Evolutionary conservation across 805 yeast species (phyloP).

Genomic region (Tetrapisispora phaffii): DNA sequence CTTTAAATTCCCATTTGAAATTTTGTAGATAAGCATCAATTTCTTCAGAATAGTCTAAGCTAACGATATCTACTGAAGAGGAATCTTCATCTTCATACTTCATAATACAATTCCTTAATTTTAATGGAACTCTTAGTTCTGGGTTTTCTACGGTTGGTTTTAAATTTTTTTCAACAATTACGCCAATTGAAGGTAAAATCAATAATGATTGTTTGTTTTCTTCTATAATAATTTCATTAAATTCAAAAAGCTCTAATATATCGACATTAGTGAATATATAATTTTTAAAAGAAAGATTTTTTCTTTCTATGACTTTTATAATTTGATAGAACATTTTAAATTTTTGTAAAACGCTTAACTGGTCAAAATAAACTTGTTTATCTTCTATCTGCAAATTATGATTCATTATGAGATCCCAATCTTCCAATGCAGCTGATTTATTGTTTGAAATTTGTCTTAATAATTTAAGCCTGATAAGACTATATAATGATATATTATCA

Average conservation of each 20-base stretch:
- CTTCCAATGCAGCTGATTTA: conserved; percentile 14
- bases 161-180: conserved; percentile 13
- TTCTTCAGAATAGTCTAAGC: conserved; percentile 24
- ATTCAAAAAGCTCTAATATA: conserved; percentile 14
- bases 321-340: conserved; percentile 21
- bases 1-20: conserved; percentile 14
- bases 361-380: conserved; percentile 4
- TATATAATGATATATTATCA: conserved; percentile 8
- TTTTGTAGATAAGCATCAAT: conserved; percentile 23
- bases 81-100: conserved; percentile 12
- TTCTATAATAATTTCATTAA: conserved; percentile 13
- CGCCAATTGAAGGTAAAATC: conserved; percentile 20
- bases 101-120: conserved; percentile 24
- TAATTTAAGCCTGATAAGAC: conserved; percentile 13
- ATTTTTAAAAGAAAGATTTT: conserved; percentile 22
- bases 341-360: conserved; percentile 14
- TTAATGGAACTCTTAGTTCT: conserved; percentile 17
- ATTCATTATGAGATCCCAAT: conserved; percentile 22
- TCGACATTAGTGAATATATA: conserved; percentile 18
- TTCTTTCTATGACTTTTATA: conserved; percentile 24
- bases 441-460: conserved; percentile 19
- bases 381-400: conserved; percentile 11
- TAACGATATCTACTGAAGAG: conserved; percentile 15
- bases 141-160: conserved; percentile 4
- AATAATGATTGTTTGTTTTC: conserved; percentile 11